Conservation (phyloP, 371 early-diverging fungal species). For the Smittium mucronatum region DNA sequence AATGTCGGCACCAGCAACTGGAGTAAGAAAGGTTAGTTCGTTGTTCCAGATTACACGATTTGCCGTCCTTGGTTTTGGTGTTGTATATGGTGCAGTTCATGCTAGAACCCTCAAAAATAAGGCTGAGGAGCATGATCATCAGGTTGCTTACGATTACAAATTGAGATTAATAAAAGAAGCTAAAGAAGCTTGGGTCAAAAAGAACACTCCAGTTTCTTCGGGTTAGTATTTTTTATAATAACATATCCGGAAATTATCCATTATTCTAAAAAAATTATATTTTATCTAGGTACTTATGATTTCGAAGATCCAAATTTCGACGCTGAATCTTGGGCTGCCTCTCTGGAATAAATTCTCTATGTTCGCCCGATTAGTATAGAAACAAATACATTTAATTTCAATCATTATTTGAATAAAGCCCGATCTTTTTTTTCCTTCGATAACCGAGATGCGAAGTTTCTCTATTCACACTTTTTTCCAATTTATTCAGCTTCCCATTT, state of each 20-base stretch:
- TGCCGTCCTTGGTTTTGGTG: constrained; percentile 55
- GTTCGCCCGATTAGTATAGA: no score
- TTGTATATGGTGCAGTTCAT: constrained; percentile 57
- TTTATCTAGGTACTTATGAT: constrained; percentile 16
- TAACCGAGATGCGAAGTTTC: no score
- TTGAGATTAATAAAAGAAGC: constrained; percentile 57
- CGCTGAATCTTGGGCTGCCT: constrained; percentile 27
- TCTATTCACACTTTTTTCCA: no score
- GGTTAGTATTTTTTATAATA: not conserved
- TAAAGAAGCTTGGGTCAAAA: constrained; percentile 49
- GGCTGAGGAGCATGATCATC: constrained; percentile 41
- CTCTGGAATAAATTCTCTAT: no score
- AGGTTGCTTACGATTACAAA: constrained; percentile 49
- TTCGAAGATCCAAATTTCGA: constrained; percentile 34
- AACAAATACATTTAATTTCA: no score
- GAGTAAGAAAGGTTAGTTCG: constrained; percentile 9
- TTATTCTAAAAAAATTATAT: no score
- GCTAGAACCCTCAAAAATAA: constrained; percentile 46
- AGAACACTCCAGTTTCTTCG: constrained; percentile 26
- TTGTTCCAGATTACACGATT: constrained; percentile 31
- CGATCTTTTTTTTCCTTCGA: no score
- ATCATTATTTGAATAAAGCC: no score
- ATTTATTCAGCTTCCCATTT: no score
- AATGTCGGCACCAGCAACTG: constrained; percentile 3
- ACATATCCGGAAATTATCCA: no score